These are phyloP conservation scores for Aphanomyces cochlioides DNA, from an alignment of 352 stramenopile genomes.

Conservation along the genomic window DNA sequence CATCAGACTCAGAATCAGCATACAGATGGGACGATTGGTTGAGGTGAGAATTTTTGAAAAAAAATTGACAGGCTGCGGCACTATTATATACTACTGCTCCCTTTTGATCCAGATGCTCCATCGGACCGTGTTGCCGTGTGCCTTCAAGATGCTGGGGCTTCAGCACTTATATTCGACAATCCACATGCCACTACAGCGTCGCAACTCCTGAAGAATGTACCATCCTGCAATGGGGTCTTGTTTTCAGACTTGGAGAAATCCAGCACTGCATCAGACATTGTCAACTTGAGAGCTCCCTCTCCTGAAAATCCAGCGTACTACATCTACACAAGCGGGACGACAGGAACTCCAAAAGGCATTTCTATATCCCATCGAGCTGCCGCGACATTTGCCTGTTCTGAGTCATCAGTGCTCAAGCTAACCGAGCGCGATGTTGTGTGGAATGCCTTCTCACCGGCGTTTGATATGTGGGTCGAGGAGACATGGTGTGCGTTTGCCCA, in stretches of 20 bases:
- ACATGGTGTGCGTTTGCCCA: slow-evolving; percentile 14
- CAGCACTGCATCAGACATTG: background rate
- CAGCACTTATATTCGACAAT: slow-evolving; percentile 3
- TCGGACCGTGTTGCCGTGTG: slow-evolving; percentile 4
- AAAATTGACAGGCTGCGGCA: too few species aligned
- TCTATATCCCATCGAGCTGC: slow-evolving; percentile 7
- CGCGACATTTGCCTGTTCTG: background rate
- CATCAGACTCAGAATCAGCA: too few species aligned
- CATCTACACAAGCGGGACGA: slow-evolving; percentile 21
- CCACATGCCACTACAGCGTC: background rate
- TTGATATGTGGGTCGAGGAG: slow-evolving; percentile 23
- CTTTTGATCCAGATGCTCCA: slow-evolving; percentile 22
- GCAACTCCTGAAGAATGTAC: background rate
- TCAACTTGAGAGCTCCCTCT: background rate
- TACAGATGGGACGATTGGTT: too few species aligned
- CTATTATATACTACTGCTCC: too few species aligned
- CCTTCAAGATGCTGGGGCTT: background rate
- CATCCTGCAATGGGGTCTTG: background rate
- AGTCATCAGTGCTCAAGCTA: background rate
- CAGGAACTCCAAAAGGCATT: slow-evolving; percentile 17
- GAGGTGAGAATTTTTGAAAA: too few species aligned
- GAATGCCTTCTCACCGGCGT: slow-evolving; percentile 12
- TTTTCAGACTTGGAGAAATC: background rate
- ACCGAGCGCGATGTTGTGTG: background rate
- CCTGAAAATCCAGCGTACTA: slow-evolving; percentile 10